These are phyloP conservation scores for Austropuccinia psidii DNA, from an alignment of 1,284 basidiomycete genomes.

Conservation along the genomic window DNA sequence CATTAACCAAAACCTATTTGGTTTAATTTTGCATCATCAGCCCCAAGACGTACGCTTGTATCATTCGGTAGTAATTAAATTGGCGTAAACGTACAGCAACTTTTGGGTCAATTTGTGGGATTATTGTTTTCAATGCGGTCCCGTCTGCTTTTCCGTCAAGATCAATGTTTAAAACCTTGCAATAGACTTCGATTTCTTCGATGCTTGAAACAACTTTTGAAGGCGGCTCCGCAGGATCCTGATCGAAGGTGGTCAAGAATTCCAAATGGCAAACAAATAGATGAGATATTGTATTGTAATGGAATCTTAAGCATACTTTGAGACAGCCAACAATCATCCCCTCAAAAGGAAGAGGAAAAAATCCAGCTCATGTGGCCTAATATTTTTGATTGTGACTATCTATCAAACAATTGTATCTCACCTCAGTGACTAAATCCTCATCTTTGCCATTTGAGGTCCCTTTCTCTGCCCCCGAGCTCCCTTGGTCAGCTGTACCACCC, in stretches of 20 bases:
- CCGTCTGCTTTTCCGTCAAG: conserved; percentile 95
- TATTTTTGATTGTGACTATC: too few relatives aligned
- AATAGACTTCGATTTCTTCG: conserved; percentile 68
- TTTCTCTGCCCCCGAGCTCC: conserved; percentile 63
- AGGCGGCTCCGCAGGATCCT: conserved; percentile 61
- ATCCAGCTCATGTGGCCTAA: too few relatives aligned
- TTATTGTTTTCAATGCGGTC: conserved; percentile 88
- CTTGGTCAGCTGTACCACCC: conserved; percentile 75
- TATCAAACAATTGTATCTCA: too few relatives aligned
- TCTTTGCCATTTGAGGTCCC: conserved; percentile 63
- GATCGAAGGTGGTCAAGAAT: neutral
- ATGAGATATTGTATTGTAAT: too few relatives aligned
- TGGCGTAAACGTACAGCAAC: conserved; percentile 62
- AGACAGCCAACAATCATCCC: too few relatives aligned
- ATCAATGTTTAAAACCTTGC: conserved; percentile 80
- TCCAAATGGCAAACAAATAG: too few relatives aligned
- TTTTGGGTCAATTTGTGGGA: conserved; percentile 90
- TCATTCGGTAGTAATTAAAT: conserved; percentile 23
- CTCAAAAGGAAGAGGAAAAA: too few relatives aligned
- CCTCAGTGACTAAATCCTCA: conserved; percentile 55
- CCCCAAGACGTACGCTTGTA: neutral
- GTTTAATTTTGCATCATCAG: too few relatives aligned
- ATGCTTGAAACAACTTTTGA: conserved; percentile 78
- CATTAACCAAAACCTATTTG: conserved; percentile 74
- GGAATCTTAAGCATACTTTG: too few relatives aligned